phyloP scores from a whole-genome alignment of 352 stramenopile genomes.

The Blastocystis sp. region DNA sequence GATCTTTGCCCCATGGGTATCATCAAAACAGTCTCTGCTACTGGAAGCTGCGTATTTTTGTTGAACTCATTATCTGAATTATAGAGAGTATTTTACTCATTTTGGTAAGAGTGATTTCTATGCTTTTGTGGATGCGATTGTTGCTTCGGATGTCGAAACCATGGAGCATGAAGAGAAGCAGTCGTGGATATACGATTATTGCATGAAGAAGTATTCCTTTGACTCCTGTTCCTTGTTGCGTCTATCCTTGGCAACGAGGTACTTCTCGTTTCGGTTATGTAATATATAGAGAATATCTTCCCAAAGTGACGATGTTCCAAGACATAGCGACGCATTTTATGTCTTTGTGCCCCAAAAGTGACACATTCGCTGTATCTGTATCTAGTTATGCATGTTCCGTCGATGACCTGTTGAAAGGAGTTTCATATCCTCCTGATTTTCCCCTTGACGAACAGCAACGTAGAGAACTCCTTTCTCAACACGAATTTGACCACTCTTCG shows the following conservation, averaged over 20 bases:
- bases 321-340: not conserved
- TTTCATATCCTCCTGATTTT: conserved; percentile 9
- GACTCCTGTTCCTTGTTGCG: not conserved
- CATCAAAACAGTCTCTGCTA: not conserved
- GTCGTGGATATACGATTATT: conserved; percentile 1
- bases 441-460: not conserved
- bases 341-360: not conserved
- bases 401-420: not conserved
- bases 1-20: conserved; percentile 32
- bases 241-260: conserved; percentile 19
- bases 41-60: not conserved
- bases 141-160: not conserved
- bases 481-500: not conserved
- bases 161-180: not conserved
- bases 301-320: conserved; percentile 47
- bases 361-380: not conserved
- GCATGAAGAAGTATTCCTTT: not conserved
- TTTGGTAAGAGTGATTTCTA: not conserved
- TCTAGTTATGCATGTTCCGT: not conserved
- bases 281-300: conserved; percentile 17
- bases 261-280: not conserved
- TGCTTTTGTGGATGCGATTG: not conserved
- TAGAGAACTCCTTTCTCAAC: not conserved
- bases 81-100: conserved; percentile 41
- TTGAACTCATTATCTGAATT: not conserved